Evolutionary conservation across 805 yeast genomes (phyloP), one percentile per base, ranked within the genome.

Genomic region (Candida oleophila): DNA sequence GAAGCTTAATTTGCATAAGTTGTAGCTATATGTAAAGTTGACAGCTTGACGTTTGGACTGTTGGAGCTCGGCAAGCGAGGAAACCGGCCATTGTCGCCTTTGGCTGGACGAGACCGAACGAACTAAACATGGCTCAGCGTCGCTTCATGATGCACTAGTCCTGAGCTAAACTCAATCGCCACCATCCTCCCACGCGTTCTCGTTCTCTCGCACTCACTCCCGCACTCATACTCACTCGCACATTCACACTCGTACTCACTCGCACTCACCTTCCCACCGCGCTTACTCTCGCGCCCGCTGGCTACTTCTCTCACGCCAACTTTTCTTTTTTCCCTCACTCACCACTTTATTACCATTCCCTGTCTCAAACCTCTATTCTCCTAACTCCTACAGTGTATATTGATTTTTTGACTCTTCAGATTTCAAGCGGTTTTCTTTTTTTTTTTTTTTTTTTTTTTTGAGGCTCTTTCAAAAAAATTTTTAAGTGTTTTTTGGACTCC

Each of bases 371-470:
- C 12, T 11, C 12, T 14, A 28, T 11, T 7, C 37, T 8, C 8
- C 19, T 16, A 15, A n/a, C 14, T 16, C 19, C 14, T 8, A 16
- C 37, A 14, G 19, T 15, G 37, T 8, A 8, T 34, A 5, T 16
- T 15, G 8, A 8, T n/a, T 25, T 22, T 40, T n/a, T 14, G n/a
- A 19, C 9, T 38, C 9, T 38, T 11, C 18, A 40, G 8, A 40
- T 25, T 8, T 15, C 12, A 22, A 12, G 15, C 18, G n/a, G 18
- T 25, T 22, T 25, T 7, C 15, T 20, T 42, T n/a, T 34, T 11
- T 20, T 33, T 42, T 42, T 42, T 34, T 42, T 42, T 18, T 42
- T 33, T 35, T 32, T 18, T 42, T 32, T 21, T 33, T 12, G 18
- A 16, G 5, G 5, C 22, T 40, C 25, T 22, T 25, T 25, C 30